phyloP scores from a whole-genome alignment of 2,329 filamentous ascomycete genomes.

The Phialophora chinensis region DNA sequence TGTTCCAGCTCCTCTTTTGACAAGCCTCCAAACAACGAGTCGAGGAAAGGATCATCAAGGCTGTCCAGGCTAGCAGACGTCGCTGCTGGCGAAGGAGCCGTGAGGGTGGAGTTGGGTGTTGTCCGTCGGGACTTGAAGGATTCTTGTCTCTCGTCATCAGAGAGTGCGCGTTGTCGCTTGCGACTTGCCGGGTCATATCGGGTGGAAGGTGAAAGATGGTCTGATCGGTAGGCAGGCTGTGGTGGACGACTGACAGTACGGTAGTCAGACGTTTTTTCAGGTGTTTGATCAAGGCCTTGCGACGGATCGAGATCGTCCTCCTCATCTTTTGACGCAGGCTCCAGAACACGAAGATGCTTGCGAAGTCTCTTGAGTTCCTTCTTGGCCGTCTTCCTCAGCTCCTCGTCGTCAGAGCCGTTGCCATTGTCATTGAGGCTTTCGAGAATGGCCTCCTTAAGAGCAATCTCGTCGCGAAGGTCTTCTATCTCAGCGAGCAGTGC shows the following conservation, averaged over 20 bases:
- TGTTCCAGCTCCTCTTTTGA: conserved; percentile 29
- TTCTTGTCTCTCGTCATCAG: conserved; percentile 19
- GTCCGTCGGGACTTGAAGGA: conserved; percentile 38
- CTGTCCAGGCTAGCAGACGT: conserved; percentile 31
- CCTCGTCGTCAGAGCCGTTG: conserved; percentile 25
- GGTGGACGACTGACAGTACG: conserved; percentile 8
- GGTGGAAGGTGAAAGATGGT: conserved; percentile 17
- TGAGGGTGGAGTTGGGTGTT: conserved; percentile 31
- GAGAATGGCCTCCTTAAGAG: conserved; percentile 32
- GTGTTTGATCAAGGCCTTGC: not conserved
- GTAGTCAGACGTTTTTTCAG: not conserved
- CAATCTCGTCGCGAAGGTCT: conserved; percentile 36
- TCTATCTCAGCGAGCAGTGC: conserved; percentile 23
- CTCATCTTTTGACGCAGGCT: conserved; percentile 4
- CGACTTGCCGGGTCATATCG: conserved; percentile 24
- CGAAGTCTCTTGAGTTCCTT: conserved; percentile 24
- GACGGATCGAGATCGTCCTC: not conserved
- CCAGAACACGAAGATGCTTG: conserved; percentile 24
- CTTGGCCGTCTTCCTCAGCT: conserved; percentile 15
- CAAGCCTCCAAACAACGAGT: conserved; percentile 27
- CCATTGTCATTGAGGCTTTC: conserved; percentile 27
- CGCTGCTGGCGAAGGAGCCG: conserved; percentile 24
- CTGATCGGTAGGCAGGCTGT: conserved; percentile 3
- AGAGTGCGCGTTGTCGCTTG: conserved; percentile 35
- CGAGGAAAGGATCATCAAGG: conserved; percentile 31